Percentiles rank a stretch among this genome's conserved stretches.
phyloP scores from a whole-genome alignment of 345 rosid species.

The Corchorus capsularis region DNA sequence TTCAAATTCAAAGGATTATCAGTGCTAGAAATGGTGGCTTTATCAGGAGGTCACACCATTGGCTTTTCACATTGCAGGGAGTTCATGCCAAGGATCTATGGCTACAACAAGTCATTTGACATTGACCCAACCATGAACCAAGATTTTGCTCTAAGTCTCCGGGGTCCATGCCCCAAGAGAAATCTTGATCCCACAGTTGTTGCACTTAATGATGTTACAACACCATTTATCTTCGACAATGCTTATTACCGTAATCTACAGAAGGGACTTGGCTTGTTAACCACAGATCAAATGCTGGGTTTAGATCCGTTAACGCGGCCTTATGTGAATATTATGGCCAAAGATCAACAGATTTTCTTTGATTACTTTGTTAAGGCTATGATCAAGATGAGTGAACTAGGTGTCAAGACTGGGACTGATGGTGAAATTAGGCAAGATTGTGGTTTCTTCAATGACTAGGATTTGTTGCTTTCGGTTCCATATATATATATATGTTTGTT shows the following conservation, averaged over 20 bases:
- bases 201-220: conserved; percentile 11
- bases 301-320: not conserved
- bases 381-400: conserved; percentile 8
- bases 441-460: conserved; percentile 15
- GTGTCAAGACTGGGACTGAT: conserved; percentile 10
- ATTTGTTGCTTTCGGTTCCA: not conserved
- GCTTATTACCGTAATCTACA: conserved; percentile 14
- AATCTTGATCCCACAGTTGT: conserved; percentile 7
- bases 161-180: not conserved
- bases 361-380: conserved; percentile 11
- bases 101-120: conserved; percentile 15
- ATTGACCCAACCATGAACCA: conserved; percentile 24
- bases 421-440: conserved; percentile 22
- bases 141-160: conserved; percentile 7
- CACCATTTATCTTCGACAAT: conserved; percentile 22
- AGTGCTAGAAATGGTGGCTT: conserved; percentile 23
- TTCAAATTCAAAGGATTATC: conserved; percentile 25
- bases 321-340: conserved; percentile 15
- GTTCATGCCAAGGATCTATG: conserved; percentile 21
- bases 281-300: conserved; percentile 15
- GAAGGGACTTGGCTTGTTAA: conserved; percentile 7
- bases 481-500: not conserved
- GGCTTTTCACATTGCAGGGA: conserved; percentile 24
- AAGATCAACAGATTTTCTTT: conserved; percentile 11
- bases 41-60: conserved; percentile 25